These are phyloP conservation scores for Fraxinus baroniana DNA, from an alignment of 305 asterid genomes.

Conservation along the genomic window DNA sequence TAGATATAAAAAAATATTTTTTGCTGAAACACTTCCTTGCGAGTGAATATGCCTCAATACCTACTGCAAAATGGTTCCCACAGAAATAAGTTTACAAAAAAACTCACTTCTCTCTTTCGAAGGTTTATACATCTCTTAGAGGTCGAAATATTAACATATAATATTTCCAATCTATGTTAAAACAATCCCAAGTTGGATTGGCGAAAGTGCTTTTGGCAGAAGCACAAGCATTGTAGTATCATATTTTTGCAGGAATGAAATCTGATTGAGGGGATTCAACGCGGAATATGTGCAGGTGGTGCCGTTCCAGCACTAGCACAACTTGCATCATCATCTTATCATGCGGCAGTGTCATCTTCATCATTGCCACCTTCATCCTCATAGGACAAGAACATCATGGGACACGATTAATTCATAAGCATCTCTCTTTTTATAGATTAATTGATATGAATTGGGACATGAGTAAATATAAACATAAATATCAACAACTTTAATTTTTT, in stretches of 20 bases:
- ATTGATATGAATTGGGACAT: conserved; percentile 22
- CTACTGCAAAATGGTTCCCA: neutral
- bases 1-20: neutral
- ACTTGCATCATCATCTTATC: conserved; percentile 84
- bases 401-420: neutral
- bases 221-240: neutral
- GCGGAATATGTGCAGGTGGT: conserved; percentile 56
- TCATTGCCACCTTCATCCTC: conserved; percentile 52
- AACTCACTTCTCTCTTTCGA: too few species aligned
- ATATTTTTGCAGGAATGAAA: neutral
- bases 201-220: neutral
- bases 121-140: too few species aligned
- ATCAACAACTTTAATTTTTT: conserved; percentile 26
- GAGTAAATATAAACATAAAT: conserved; percentile 5
- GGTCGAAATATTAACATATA: too few species aligned
- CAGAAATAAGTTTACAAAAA: neutral
- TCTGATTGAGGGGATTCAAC: neutral
- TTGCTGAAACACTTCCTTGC: neutral
- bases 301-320: conserved; percentile 77
- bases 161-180: neutral
- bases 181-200: neutral
- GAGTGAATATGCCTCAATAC: neutral
- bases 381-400: conserved; percentile 8
- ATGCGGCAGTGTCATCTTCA: conserved; percentile 53
- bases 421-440: neutral